Evolutionary conservation across 2,329 filamentous ascomycete genomes (phyloP).

Genomic region (Pseudocercospora macadamiae): DNA sequence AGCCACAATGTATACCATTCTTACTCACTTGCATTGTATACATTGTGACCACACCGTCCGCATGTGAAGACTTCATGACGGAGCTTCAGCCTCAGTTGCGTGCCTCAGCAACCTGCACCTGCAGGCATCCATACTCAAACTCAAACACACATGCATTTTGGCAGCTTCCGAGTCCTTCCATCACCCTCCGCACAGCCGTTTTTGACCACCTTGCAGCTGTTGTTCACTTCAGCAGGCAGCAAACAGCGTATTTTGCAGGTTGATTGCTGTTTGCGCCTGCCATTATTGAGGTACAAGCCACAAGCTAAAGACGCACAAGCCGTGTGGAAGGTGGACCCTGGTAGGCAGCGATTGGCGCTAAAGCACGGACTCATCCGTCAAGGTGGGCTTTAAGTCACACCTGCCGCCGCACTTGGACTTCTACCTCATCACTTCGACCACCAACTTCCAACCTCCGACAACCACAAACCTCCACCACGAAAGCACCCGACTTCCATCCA

Average conservation of each 20-base stretch:
- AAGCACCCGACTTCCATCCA: slow-evolving; percentile 7
- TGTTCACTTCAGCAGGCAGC: too few species aligned
- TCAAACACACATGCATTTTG: background rate
- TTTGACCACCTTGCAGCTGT: too few species aligned
- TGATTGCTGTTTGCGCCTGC: background rate
- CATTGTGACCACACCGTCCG: background rate
- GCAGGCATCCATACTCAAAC: background rate
- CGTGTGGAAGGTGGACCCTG: too few species aligned
- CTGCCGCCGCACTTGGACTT: background rate
- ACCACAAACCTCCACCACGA: slow-evolving; percentile 12
- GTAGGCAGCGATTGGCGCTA: slow-evolving; percentile 2
- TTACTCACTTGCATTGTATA: background rate
- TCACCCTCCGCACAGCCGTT: background rate
- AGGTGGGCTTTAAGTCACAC: background rate
- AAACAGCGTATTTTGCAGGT: background rate
- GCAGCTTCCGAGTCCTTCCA: background rate
- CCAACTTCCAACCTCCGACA: slow-evolving; percentile 7
- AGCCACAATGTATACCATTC: background rate
- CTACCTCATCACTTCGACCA: slow-evolving; percentile 5
- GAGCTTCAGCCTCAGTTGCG: too few species aligned
- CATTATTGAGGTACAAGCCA: background rate
- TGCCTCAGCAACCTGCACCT: background rate
- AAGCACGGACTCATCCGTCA: background rate
- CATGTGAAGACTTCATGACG: background rate
- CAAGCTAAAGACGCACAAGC: background rate